phyloP scores from a whole-genome alignment of 306 rosid genomes.

The Quercus ilex region DNA sequence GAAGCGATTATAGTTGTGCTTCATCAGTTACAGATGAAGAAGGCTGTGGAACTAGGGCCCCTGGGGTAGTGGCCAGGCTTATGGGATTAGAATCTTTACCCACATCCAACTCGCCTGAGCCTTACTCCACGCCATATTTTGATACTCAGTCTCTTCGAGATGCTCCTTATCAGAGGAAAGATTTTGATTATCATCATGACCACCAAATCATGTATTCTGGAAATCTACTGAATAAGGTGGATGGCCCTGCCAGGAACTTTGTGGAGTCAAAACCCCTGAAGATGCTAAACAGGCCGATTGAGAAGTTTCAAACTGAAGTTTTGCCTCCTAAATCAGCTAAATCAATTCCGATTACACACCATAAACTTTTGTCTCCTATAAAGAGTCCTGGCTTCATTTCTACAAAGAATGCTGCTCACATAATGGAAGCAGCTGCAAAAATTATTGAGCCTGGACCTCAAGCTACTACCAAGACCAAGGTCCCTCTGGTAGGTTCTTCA shows the following conservation, averaged over 20 bases:
- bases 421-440: slow-evolving; percentile 97
- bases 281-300: slow-evolving; percentile 59
- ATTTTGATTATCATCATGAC: slow-evolving; percentile 44
- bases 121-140: slow-evolving; percentile 57
- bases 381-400: slow-evolving; percentile 76
- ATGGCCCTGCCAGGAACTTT: slow-evolving; percentile 41
- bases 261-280: slow-evolving; percentile 57
- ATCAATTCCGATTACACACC: slow-evolving; percentile 88
- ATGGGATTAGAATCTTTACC: slow-evolving; percentile 96
- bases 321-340: slow-evolving; percentile 90
- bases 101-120: slow-evolving; percentile 52
- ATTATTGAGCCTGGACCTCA: slow-evolving; percentile 74
- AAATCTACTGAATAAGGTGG: slow-evolving; percentile 45
- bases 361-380: slow-evolving; percentile 88
- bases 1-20: slow-evolving; percentile 75
- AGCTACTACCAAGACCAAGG: slow-evolving; percentile 45
- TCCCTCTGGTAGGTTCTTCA: slow-evolving; percentile 53
- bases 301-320: slow-evolving; percentile 91
- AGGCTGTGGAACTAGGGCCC: slow-evolving; percentile 57
- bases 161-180: slow-evolving; percentile 40
- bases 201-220: slow-evolving; percentile 55
- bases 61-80: slow-evolving; percentile 86
- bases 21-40: slow-evolving; percentile 93
- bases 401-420: slow-evolving; percentile 73
- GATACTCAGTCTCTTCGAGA: slow-evolving; percentile 74